Evolutionary conservation across 1,284 basidiomycete species (phyloP).

Genomic region (Xerocomus amazonicus): DNA sequence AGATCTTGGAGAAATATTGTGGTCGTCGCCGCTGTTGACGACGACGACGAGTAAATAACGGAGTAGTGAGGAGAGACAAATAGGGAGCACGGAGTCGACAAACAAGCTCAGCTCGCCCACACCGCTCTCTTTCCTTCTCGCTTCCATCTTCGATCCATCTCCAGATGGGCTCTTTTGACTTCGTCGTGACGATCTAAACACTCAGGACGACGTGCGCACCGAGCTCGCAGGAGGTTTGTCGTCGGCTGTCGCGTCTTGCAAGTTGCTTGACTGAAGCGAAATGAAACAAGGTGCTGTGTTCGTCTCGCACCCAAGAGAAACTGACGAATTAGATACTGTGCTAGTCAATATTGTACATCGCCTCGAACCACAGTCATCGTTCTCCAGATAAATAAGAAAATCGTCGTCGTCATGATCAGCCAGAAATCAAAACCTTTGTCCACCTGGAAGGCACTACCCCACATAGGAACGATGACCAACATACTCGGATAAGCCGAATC

Average conservation of each 20-base stretch:
- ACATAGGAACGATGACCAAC: too few relatives aligned
- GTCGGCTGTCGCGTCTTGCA: not conserved
- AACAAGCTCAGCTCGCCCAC: conserved; percentile 11
- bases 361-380: not conserved
- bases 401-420: not conserved
- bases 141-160: conserved; percentile 14
- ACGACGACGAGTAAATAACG: conserved; percentile 13
- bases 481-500: too few relatives aligned
- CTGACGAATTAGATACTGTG: not conserved
- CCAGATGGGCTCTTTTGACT: too few relatives aligned
- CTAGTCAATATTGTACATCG: not conserved
- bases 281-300: not conserved
- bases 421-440: not conserved
- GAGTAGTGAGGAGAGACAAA: conserved; percentile 21
- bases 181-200: too few relatives aligned
- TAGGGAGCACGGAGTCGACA: conserved; percentile 14
- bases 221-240: not conserved
- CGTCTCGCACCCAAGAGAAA: not conserved
- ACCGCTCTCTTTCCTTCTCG: conserved; percentile 6
- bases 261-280: not conserved
- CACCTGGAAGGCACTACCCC: too few relatives aligned
- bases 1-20: not conserved
- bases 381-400: too few relatives aligned
- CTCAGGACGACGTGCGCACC: too few relatives aligned
- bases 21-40: conserved; percentile 22